Evolutionary conservation across 116 monocot genomes (phyloP), one percentile per base, ranked within the genome.

Genomic region (Zostera marina): DNA sequence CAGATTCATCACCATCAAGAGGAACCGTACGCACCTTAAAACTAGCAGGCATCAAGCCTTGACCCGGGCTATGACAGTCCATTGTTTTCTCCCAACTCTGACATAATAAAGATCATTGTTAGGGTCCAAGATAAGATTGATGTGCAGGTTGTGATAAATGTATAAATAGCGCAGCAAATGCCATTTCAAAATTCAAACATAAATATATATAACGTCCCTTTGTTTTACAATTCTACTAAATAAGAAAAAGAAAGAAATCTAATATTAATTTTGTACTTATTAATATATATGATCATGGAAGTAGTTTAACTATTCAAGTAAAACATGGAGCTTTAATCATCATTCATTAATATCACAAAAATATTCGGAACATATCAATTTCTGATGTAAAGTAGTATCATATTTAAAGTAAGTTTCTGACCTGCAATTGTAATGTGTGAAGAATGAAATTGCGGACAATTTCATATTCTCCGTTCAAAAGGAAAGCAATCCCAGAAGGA

Each of bases 61-160:
- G 89, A 41, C 96, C 96, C 44, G 96, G 96, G 70, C 96, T 98
- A 62, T 98, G 78, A 57, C 96, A 98, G 44, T 98, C 96, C 78
- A 98, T 85, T 26, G 96, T 98, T 76, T 98, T 98, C 70, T 98
- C 96, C 96, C 96, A 98, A 67, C 96, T 98, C 96, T 93, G 67
- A 39, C 44, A 64, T 53, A 10, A 60, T 20, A 66, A 39, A 20
- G 44, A 61, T 12, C 13, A 42, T 41, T 41, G 41, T n/a, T 16
- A 41, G 11, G 11, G 25, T 25, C 54, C 14, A 26, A 5, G 23
- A 49, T 5, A 49, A 8, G 17, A 49, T 17, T 15, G n/a, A 49
- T 20, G 14, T 5, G 5, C 32, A 32, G 0, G 5, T 32, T 32
- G 5, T 5, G 32, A 5, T 32, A 32, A 32, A 32, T 32, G 1